phyloP scores from a whole-genome alignment of 345 rosid species.

The Microcos paniculata region DNA sequence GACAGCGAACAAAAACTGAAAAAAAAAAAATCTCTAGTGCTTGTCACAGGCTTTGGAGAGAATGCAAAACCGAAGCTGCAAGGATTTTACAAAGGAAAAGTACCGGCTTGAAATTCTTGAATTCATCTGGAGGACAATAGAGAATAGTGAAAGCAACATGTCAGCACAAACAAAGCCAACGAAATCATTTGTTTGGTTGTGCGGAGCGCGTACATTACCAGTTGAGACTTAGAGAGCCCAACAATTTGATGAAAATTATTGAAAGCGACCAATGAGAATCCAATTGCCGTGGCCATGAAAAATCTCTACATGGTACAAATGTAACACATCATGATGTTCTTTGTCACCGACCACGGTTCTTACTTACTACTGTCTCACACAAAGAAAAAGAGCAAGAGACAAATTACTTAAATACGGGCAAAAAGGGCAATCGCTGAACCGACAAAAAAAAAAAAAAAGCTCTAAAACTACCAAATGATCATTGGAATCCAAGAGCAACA shows the following conservation, averaged over 20 bases:
- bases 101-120: background rate
- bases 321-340: background rate
- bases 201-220: background rate
- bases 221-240: background rate
- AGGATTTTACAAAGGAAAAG: too few relatives aligned
- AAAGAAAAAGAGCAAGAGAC: background rate
- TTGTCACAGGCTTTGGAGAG: background rate
- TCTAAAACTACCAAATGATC: background rate
- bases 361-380: background rate
- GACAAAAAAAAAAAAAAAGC: background rate
- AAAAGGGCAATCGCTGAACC: background rate
- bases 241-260: background rate
- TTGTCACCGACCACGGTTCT: slow-evolving; percentile 2
- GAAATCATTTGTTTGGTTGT: background rate
- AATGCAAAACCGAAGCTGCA: too few relatives aligned
- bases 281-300: slow-evolving; percentile 3
- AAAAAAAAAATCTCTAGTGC: background rate
- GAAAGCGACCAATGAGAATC: slow-evolving; percentile 13
- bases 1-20: background rate
- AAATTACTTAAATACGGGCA: background rate
- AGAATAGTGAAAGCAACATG: background rate
- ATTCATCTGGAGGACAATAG: background rate
- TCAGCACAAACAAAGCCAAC: background rate
- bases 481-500: slow-evolving; percentile 1
- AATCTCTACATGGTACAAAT: background rate